Evolutionary conservation across 441 rosid genomes (phyloP).

Genomic region (Populus tomentosa): DNA sequence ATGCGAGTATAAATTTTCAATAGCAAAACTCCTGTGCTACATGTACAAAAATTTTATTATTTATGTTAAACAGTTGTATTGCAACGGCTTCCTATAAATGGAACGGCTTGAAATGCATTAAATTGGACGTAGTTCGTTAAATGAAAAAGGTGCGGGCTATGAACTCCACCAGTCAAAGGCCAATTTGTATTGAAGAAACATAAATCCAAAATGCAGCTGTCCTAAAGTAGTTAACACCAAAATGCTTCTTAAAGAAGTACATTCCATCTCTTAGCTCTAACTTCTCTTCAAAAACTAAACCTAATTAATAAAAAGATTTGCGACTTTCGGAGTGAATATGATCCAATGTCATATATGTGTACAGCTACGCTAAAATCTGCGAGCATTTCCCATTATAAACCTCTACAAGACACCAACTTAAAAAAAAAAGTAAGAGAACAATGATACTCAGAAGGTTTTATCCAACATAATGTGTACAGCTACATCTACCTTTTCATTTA

Average conservation of each 20-base stretch:
- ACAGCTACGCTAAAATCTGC: constrained; percentile 60
- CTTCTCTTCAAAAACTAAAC: constrained; percentile 88
- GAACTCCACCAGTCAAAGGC: too few relatives aligned
- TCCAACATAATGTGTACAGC: background rate
- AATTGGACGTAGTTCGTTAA: too few relatives aligned
- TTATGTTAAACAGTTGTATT: too few relatives aligned
- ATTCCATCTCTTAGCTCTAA: constrained; percentile 71
- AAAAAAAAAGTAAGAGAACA: constrained; percentile 7
- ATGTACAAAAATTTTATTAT: too few relatives aligned
- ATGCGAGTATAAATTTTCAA: too few relatives aligned
- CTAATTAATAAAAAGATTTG: constrained; percentile 74
- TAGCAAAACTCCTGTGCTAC: too few relatives aligned
- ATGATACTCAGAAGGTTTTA: background rate
- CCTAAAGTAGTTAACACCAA: constrained; percentile 27
- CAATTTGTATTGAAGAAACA: too few relatives aligned
- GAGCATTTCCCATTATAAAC: constrained; percentile 92
- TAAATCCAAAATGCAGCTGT: too few relatives aligned
- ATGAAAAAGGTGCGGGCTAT: too few relatives aligned
- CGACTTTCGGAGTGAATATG: constrained; percentile 80
- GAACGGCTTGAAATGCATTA: too few relatives aligned
- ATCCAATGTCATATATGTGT: constrained; percentile 79
- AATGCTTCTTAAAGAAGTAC: constrained; percentile 14
- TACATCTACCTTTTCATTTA: background rate
- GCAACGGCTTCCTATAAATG: too few relatives aligned
- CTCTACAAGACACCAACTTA: constrained; percentile 47